Conservation (phyloP, 352 stramenopile genomes). For the Halophytophthora batemanensis region DNA sequence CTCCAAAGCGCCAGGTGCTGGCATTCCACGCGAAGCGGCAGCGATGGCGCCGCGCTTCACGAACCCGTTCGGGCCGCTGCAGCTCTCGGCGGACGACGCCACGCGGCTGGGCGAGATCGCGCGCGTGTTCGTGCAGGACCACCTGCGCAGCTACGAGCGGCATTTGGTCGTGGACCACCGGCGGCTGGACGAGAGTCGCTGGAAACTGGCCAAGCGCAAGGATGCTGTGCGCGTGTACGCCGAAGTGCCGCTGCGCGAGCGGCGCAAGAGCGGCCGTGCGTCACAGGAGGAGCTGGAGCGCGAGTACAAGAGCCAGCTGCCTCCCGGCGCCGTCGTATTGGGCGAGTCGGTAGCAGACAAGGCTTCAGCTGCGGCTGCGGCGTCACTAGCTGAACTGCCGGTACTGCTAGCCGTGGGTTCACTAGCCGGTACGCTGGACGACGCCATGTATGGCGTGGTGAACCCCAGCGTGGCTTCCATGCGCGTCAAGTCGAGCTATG, state of each 20-base stretch:
- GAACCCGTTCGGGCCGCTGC: constrained; percentile 27
- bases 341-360: constrained; percentile 8
- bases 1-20: too few species aligned
- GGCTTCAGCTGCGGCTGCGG: constrained; percentile 14
- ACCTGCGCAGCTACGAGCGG: constrained; percentile 25
- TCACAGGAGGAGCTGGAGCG: constrained; percentile 23
- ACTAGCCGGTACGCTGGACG: constrained; percentile 29
- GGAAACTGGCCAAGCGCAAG: constrained; percentile 25
- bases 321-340: background rate
- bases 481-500: constrained; percentile 41
- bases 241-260: constrained; percentile 21
- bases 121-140: constrained; percentile 26
- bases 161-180: constrained; percentile 27
- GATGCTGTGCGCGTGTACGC: constrained; percentile 25
- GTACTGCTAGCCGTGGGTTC: constrained; percentile 28
- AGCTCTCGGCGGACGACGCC: constrained; percentile 24
- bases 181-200: constrained; percentile 21
- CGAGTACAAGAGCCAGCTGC: constrained; percentile 17
- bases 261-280: constrained; percentile 11
- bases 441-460: constrained; percentile 42
- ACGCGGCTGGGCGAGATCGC: constrained; percentile 24
- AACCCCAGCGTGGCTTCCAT: constrained; percentile 25
- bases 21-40: too few species aligned
- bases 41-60: constrained; percentile 19
- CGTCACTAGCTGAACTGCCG: constrained; percentile 23